Evolutionary conservation across 2,329 filamentous ascomycete genomes (phyloP), one percentile per base, ranked within the genome.

Genomic region (Aspergillus vadensis): DNA sequence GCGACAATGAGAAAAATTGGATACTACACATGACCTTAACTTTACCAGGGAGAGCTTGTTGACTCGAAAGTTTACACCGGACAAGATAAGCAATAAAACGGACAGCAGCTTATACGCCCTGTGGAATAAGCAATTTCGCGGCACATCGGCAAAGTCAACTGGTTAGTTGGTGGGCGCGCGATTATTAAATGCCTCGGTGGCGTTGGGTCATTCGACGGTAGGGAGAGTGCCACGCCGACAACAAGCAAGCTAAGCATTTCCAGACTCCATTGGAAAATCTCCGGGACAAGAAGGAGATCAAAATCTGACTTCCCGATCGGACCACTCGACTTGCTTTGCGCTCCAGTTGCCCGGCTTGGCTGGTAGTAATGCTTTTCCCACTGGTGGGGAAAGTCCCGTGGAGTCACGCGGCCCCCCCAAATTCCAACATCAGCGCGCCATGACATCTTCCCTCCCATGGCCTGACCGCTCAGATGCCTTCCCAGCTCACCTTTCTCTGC

Each of bases 221-320:
- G 47, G 17, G 25, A 30, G n/a, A 50, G 10, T 10, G 47, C 47
- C 47, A 50, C 25, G 25, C 7, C 25, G n/a, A 50, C 47, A 36
- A 27, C 47, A 50, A 50, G 47, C 47, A 50, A 17, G 47, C 47
- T 50, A 50, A 50, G 47, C 47, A 50, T 50, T 50, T n/a, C 41
- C 6, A 10, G 25, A 17, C 19, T 17, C 47, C 47, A 30, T 50
- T 25, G 47, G 47, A 50, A 50, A 50, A 19, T 17, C n/a, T 50
- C 47, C 47, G 47, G 17, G 23, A 30, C 23, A 44, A n/a, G 10
- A 21, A 44, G 41, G 21, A 12, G 41, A 44, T 44, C 41, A 44
- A 19, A 44, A 44, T 30, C 25, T 50, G 47, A 50, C 47, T 25
- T 15, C 25, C 47, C 47, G 47, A 50, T 50, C 47, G 47, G 47